Evolutionary conservation across 371 early-diverging fungal genomes (phyloP).

Genomic region (Batkoa obscura): DNA sequence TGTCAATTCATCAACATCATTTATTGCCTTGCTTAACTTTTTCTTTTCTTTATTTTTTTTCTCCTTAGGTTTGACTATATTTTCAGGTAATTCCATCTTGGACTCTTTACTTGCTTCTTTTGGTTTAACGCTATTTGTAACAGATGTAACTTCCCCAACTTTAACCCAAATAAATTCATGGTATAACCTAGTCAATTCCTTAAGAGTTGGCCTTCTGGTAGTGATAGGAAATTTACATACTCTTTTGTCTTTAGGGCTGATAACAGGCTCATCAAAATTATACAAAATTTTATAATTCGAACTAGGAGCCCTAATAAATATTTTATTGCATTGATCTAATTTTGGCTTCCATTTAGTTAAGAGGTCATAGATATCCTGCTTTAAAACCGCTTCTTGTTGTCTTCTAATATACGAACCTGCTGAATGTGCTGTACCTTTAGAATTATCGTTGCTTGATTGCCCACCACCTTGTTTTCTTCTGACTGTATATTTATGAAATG

Average conservation of each 20-base stretch:
- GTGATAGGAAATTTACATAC: conserved; percentile 54
- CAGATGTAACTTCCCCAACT: not conserved
- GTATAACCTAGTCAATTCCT: conserved; percentile 31
- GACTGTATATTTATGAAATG: conserved; percentile 86
- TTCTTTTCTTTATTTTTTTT: conserved; percentile 13
- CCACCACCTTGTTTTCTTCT: conserved; percentile 89
- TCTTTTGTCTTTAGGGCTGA: conserved; percentile 26
- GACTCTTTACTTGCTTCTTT: conserved; percentile 12
- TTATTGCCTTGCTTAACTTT: not conserved
- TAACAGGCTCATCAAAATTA: conserved; percentile 34
- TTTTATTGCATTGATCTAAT: conserved; percentile 25
- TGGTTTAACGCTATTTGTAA: conserved; percentile 4
- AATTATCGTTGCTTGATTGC: conserved; percentile 59
- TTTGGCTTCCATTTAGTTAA: conserved; percentile 41
- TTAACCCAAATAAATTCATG: conserved; percentile 5
- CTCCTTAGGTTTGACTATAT: conserved; percentile 5
- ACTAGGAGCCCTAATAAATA: conserved; percentile 51
- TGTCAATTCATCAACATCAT: too few species aligned
- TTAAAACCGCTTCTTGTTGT: conserved; percentile 64
- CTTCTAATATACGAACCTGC: conserved; percentile 81
- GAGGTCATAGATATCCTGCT: conserved; percentile 53
- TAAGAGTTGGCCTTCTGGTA: conserved; percentile 51
- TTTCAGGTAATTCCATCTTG: conserved; percentile 6
- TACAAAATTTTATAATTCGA: conserved; percentile 34
- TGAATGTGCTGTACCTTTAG: conserved; percentile 69